A percentile compares a stretch with the other conserved stretches of the same genome.
Conservation (phyloP, 2,329 filamentous ascomycete species). For the Mollisia scopiformis region DNA sequence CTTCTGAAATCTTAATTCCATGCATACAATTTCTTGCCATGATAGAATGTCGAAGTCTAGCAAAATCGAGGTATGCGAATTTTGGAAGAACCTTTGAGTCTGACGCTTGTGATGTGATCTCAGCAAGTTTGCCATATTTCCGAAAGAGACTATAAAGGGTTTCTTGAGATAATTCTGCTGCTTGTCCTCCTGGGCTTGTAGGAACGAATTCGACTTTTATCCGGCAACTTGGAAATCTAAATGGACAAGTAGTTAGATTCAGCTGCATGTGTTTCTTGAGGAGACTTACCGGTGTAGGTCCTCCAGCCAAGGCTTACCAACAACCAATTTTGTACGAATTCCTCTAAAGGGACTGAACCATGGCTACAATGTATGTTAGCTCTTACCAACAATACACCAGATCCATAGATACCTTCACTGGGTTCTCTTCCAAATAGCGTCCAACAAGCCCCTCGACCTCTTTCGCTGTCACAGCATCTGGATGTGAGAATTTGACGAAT, state of each 20-base stretch:
- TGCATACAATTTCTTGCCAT: conserved; percentile 70
- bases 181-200: conserved; percentile 68
- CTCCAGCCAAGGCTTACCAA: conserved; percentile 90
- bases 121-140: conserved; percentile 85
- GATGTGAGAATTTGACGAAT: conserved; percentile 81
- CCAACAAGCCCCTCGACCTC: conserved; percentile 64
- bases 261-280: too few relatives aligned
- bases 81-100: conserved; percentile 85
- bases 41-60: conserved; percentile 49
- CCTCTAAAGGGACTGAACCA: conserved; percentile 86
- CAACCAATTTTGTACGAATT: conserved; percentile 73
- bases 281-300: conserved; percentile 69
- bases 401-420: too few relatives aligned
- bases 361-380: too few relatives aligned
- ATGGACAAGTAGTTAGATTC: too few relatives aligned
- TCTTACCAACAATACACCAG: too few relatives aligned
- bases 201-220: conserved; percentile 86
- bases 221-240: conserved; percentile 73
- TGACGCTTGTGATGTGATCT: conserved; percentile 80
- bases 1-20: conserved; percentile 72
- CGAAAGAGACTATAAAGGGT: conserved; percentile 85
- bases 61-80: conserved; percentile 80
- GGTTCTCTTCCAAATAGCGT: conserved; percentile 66
- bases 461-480: conserved; percentile 44
- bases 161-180: conserved; percentile 83